These are phyloP conservation scores for Thermothelomyces thermophilus DNA, from an alignment of 2,329 filamentous ascomycete species.

Conservation along the genomic window DNA sequence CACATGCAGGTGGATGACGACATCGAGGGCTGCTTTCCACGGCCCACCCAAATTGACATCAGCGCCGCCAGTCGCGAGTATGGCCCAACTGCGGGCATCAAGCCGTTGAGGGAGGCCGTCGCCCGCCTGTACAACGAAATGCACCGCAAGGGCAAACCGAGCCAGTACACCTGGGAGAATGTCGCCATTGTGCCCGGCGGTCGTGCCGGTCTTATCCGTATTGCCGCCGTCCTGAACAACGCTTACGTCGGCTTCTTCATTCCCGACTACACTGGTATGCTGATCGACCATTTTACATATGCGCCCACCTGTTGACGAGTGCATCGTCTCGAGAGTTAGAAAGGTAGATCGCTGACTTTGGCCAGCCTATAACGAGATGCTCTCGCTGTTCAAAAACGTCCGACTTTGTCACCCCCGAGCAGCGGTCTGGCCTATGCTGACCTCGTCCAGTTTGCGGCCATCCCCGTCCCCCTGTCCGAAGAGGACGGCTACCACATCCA, in stretches of 20 bases:
- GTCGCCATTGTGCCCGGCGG: constrained; percentile 94
- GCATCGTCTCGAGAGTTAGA: neutral
- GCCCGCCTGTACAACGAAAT: constrained; percentile 89
- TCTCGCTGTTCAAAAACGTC: constrained; percentile 86
- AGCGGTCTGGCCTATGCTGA: too few relatives aligned
- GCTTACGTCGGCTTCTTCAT: constrained; percentile 92
- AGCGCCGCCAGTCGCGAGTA: constrained; percentile 78
- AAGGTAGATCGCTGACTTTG: neutral
- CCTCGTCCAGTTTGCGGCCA: constrained; percentile 63
- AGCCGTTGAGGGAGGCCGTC: constrained; percentile 79
- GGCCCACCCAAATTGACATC: constrained; percentile 72
- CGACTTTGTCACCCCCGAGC: constrained; percentile 27
- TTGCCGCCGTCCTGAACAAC: constrained; percentile 88
- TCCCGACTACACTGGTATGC: constrained; percentile 73
- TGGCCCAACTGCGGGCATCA: constrained; percentile 89
- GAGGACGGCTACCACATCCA: constrained; percentile 90
- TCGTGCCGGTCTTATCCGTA: constrained; percentile 85
- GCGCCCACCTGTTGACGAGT: too few relatives aligned
- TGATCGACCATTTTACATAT: too few relatives aligned
- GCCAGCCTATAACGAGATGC: constrained; percentile 91
- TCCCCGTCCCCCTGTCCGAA: constrained; percentile 76
- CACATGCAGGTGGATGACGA: constrained; percentile 66
- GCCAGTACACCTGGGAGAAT: constrained; percentile 95
- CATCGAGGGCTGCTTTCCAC: constrained; percentile 80
- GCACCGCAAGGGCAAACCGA: constrained; percentile 79